phyloP scores from a whole-genome alignment of 495 filamentous ascomycete genomes.

The Cenococcum geophilum region DNA sequence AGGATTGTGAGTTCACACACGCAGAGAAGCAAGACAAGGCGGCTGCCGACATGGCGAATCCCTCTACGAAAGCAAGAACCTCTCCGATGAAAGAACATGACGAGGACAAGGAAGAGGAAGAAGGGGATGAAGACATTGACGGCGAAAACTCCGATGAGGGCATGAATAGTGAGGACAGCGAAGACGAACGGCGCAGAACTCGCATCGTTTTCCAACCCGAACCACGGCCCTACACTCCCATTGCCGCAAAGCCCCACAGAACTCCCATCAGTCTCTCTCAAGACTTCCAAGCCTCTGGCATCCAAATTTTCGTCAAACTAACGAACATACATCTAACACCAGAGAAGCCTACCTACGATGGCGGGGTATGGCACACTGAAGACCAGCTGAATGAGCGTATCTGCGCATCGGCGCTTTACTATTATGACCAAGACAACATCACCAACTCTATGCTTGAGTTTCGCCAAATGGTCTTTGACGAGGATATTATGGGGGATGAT shows the following conservation, averaged over 20 bases:
- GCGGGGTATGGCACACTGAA: conserved; percentile 44
- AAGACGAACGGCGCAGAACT: conserved; percentile 12
- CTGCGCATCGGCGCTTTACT: conserved; percentile 33
- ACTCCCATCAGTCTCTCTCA: conserved; percentile 30
- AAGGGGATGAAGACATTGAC: conserved; percentile 13
- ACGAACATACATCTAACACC: conserved; percentile 57
- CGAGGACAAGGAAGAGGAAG: conserved; percentile 19
- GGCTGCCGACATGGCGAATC: background rate
- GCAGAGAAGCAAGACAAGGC: conserved; percentile 2
- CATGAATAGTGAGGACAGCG: conserved; percentile 4
- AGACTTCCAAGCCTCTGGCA: conserved; percentile 32
- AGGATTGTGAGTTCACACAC: conserved; percentile 5
- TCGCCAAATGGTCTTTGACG: conserved; percentile 36
- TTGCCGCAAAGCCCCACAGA: background rate
- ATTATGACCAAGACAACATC: conserved; percentile 56
- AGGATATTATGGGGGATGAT: background rate
- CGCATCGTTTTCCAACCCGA: conserved; percentile 36
- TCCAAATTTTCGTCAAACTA: conserved; percentile 61
- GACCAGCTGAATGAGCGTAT: conserved; percentile 38
- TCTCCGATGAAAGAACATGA: background rate
- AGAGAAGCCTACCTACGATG: conserved; percentile 46
- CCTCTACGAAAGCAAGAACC: background rate
- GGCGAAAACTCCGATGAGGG: conserved; percentile 22
- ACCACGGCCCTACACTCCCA: conserved; percentile 28
- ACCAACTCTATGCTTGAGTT: conserved; percentile 50